phyloP scores from a whole-genome alignment of 2,329 filamentous ascomycete genomes.

The Apiospora sp. region DNA sequence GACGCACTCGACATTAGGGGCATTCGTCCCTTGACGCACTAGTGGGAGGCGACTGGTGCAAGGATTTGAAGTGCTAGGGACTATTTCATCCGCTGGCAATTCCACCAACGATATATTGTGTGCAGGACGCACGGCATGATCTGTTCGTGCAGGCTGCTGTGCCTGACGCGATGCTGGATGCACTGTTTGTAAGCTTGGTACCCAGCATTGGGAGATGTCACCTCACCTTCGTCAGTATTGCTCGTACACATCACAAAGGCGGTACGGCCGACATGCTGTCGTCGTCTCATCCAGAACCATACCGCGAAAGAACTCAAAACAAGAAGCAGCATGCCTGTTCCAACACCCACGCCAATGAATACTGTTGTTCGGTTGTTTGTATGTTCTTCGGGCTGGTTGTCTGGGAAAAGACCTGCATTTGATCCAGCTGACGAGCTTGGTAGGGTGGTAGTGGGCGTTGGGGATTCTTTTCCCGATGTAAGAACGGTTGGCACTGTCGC shows the following conservation, averaged over 20 bases:
- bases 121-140: neutral
- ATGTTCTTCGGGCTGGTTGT: neutral
- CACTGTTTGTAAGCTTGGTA: constrained; percentile 1
- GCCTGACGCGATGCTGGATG: neutral
- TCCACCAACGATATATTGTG: neutral
- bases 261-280: neutral
- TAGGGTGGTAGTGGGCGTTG: constrained; percentile 1
- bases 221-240: neutral
- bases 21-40: neutral
- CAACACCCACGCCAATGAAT: neutral
- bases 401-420: neutral
- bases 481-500: neutral
- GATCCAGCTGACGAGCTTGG: neutral
- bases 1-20: neutral
- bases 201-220: neutral
- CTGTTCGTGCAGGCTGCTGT: neutral
- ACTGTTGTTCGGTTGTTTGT: neutral
- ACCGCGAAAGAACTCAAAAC: neutral
- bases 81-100: no score
- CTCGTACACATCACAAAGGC: neutral
- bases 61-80: neutral
- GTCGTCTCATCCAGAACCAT: constrained; percentile 10
- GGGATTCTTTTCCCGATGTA: constrained; percentile 8
- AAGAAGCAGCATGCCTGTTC: neutral
- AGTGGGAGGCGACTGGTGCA: neutral